phyloP scores from a whole-genome alignment of 2,329 filamentous ascomycete species.

The Paecilomyces sp. region DNA sequence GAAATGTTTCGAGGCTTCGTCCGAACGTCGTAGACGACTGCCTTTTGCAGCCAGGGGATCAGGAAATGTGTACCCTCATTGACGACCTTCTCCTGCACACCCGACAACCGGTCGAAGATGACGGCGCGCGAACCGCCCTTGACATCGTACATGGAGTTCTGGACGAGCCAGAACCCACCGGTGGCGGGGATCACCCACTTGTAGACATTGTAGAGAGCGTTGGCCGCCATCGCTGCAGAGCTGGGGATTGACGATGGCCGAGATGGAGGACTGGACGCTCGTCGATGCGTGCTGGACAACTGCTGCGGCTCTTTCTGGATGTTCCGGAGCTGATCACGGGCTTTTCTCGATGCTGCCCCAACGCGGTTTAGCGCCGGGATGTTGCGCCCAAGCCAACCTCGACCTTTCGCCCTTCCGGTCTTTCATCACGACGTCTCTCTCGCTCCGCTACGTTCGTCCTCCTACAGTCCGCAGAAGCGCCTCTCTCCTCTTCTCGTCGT shows the following conservation, averaged over 20 bases:
- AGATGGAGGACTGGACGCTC: conserved; percentile 1
- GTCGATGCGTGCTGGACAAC: conserved; percentile 5
- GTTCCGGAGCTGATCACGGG: conserved; percentile 25
- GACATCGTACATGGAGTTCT: conserved; percentile 91
- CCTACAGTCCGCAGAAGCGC: not conserved
- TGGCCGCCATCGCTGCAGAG: conserved; percentile 38
- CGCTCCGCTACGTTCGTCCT: not conserved
- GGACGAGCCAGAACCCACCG: conserved; percentile 58
- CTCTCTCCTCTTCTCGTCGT: conserved; percentile 8
- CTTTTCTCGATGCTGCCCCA: conserved; percentile 23
- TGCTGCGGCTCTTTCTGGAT: conserved; percentile 1
- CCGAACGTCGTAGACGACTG: conserved; percentile 92
- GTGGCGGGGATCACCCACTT: conserved; percentile 62
- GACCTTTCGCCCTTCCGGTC: conserved; percentile 15
- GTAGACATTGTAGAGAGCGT: conserved; percentile 28
- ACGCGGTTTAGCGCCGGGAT: conserved; percentile 28
- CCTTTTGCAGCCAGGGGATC: conserved; percentile 89
- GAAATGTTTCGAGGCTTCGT: conserved; percentile 97
- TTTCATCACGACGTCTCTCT: not conserved
- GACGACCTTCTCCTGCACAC: conserved; percentile 86
- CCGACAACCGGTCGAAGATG: conserved; percentile 90
- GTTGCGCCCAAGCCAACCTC: conserved; percentile 18
- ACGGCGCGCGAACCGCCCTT: conserved; percentile 90
- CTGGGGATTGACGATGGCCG: conserved; percentile 2
- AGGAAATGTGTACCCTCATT: conserved; percentile 98